These are phyloP conservation scores for Cylindrotheca closterium DNA, from an alignment of 108 stramenopile species.

Conservation along the genomic window DNA sequence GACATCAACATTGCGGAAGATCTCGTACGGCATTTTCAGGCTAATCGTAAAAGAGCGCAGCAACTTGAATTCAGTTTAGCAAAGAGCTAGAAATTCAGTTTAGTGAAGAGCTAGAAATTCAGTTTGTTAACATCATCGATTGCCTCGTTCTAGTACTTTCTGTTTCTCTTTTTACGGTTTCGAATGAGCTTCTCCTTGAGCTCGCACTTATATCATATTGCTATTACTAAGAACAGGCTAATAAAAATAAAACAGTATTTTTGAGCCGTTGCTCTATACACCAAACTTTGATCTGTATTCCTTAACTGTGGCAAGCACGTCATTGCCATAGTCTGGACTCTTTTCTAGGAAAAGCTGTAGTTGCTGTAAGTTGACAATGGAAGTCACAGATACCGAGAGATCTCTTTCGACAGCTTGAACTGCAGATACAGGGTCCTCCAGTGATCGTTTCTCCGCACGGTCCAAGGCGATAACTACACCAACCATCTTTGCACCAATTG, in stretches of 20 bases:
- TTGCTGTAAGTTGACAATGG: constrained; percentile 87
- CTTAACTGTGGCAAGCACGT: constrained; percentile 52
- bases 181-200: too few relatives aligned
- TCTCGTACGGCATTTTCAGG: neutral
- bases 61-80: too few relatives aligned
- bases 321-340: constrained; percentile 61
- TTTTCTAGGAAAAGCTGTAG: constrained; percentile 71
- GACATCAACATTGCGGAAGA: neutral
- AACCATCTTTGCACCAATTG: constrained; percentile 79
- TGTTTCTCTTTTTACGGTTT: too few relatives aligned
- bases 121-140: too few relatives aligned
- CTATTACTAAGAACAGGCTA: too few relatives aligned
- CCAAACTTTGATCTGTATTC: constrained; percentile 80
- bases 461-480: constrained; percentile 96
- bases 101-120: too few relatives aligned
- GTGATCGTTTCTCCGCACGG: constrained; percentile 88
- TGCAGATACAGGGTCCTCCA: constrained; percentile 83
- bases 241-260: too few relatives aligned
- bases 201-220: too few relatives aligned
- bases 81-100: too few relatives aligned
- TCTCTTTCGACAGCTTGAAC: constrained; percentile 90
- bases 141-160: too few relatives aligned
- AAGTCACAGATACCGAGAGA: constrained; percentile 82
- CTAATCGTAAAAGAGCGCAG: too few relatives aligned
- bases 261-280: too few relatives aligned